These are phyloP conservation scores for Andrographis paniculata DNA, from an alignment of 305 asterid species.

Conservation along the genomic window DNA sequence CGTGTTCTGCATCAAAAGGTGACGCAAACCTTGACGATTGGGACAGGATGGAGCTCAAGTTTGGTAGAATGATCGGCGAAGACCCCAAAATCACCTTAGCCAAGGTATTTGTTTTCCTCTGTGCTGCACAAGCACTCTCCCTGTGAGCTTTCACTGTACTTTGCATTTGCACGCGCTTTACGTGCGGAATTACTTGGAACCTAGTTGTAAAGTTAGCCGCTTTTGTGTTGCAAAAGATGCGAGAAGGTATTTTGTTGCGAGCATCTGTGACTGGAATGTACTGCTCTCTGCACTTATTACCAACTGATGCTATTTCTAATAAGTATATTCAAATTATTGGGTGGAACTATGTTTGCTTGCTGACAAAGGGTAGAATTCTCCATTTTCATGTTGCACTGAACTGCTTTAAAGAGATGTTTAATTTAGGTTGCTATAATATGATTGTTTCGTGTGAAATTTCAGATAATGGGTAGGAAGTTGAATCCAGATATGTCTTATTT, in stretches of 20 bases:
- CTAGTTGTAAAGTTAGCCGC: no score
- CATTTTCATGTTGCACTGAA: constrained; percentile 3
- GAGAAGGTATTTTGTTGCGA: no score
- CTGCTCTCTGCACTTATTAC: no score
- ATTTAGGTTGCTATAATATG: constrained; percentile 8
- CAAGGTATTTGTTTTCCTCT: constrained; percentile 41
- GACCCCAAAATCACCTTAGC: constrained; percentile 92
- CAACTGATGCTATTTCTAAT: no score
- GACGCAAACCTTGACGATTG: constrained; percentile 58
- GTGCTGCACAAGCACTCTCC: no score
- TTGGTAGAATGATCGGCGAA: constrained; percentile 88
- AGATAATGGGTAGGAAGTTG: constrained; percentile 78
- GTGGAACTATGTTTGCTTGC: not conserved
- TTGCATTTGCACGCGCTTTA: no score
- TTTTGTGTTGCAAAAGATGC: no score
- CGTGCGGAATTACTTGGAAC: no score
- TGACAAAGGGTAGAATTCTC: not conserved
- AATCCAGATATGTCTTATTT: constrained; percentile 69
- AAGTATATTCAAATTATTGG: no score
- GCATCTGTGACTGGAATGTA: no score
- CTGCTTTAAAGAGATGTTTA: not conserved
- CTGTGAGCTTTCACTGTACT: no score
- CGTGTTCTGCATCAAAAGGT: constrained; percentile 59
- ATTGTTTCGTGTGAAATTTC: constrained; percentile 21
- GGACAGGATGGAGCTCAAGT: constrained; percentile 92